phyloP scores from a whole-genome alignment of 129 eudicot genomes.

The Helianthus tuberosus region DNA sequence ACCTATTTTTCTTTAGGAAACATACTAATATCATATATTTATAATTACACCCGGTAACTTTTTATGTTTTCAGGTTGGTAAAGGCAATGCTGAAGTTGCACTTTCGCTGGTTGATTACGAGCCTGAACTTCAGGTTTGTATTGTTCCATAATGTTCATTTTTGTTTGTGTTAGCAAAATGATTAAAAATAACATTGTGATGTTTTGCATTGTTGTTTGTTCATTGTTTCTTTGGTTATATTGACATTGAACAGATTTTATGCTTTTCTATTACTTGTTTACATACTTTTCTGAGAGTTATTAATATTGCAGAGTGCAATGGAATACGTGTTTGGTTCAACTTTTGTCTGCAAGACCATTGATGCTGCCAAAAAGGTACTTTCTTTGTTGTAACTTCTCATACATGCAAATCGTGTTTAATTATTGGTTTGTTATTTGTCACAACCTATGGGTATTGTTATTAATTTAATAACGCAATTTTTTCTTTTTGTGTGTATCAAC shows the following conservation, averaged over 20 bases:
- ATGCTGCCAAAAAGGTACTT: constrained; percentile 86
- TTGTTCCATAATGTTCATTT: constrained; percentile 5
- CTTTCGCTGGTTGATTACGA: constrained; percentile 91
- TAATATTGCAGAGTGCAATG: constrained; percentile 82
- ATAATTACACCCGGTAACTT: background rate
- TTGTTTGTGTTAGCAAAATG: constrained; percentile 11
- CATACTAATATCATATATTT: constrained; percentile 4
- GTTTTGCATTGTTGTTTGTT: constrained; percentile 1
- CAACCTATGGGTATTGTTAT: background rate
- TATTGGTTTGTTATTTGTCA: background rate
- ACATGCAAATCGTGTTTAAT: constrained; percentile 3
- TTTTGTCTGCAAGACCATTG: constrained; percentile 86
- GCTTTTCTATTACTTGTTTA: background rate
- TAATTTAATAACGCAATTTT: background rate
- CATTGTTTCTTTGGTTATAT: background rate
- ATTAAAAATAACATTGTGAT: background rate
- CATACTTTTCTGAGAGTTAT: constrained; percentile 22
- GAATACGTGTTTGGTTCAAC: constrained; percentile 96
- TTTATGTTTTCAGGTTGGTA: constrained; percentile 66
- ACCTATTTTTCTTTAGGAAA: background rate
- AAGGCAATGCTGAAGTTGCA: constrained; percentile 94
- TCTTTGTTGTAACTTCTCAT: background rate
- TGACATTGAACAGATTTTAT: constrained; percentile 1
- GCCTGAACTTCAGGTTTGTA: constrained; percentile 65
- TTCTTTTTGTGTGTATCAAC: background rate